Conservation (phyloP, 169 alveolate species). For the Condylostoma magnum region DNA sequence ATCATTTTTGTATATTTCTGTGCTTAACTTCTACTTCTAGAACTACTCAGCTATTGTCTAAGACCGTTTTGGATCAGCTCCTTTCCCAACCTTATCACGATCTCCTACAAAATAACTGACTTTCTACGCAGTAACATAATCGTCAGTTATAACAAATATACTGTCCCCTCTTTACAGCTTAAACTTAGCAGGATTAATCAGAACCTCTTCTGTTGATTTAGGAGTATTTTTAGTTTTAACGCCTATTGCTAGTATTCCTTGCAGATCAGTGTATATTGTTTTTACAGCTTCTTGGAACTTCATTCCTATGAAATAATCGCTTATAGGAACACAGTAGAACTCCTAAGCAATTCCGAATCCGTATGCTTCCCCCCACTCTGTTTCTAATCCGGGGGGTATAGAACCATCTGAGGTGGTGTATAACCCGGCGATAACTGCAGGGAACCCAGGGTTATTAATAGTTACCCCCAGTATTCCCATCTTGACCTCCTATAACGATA, state of each 20-base stretch:
- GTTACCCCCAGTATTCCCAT: slow-evolving; percentile 24
- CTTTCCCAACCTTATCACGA: no score
- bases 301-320: slow-evolving; percentile 15
- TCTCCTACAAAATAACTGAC: not conserved
- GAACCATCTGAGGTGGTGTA: not conserved
- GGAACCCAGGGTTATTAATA: slow-evolving; percentile 14
- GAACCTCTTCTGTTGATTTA: not conserved
- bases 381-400: not conserved
- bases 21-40: not conserved
- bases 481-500: not conserved
- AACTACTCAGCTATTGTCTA: no score
- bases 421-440: slow-evolving; percentile 15
- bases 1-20: not conserved
- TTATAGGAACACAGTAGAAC: slow-evolving; percentile 6
- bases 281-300: not conserved
- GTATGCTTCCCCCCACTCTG: not conserved
- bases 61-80: no score
- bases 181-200: slow-evolving; percentile 15
- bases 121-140: slow-evolving; percentile 1
- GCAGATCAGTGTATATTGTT: not conserved
- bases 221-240: not conserved
- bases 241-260: slow-evolving; percentile 17
- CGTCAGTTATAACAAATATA: slow-evolving; percentile 19
- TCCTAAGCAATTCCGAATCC: slow-evolving; percentile 11
- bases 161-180: not conserved